A percentile compares a stretch with the other conserved stretches of the same genome.
phyloP scores from a whole-genome alignment of 139 green algal genomes.

The Picochlorum sp. region DNA sequence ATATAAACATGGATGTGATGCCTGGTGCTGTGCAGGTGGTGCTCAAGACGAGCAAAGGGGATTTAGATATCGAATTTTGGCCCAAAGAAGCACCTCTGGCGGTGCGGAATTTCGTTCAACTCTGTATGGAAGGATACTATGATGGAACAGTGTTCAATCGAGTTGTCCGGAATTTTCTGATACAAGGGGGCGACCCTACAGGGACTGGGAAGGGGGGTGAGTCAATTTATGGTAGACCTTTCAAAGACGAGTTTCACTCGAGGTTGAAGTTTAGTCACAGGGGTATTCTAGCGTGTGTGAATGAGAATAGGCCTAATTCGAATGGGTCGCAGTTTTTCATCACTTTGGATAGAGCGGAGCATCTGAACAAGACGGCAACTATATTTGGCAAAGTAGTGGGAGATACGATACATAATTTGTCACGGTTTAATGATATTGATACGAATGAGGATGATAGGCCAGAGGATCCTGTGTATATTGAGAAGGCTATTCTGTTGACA shows the following conservation, averaged over 20 bases:
- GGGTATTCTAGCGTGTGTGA: slow-evolving; percentile 89
- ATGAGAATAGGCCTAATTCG: slow-evolving; percentile 70
- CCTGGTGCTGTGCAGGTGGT: slow-evolving; percentile 54
- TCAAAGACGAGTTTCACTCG: slow-evolving; percentile 87
- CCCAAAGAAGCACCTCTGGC: slow-evolving; percentile 88
- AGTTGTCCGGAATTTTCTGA: slow-evolving; percentile 76
- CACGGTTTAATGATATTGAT: slow-evolving; percentile 76
- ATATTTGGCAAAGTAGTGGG: slow-evolving; percentile 82
- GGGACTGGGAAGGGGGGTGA: slow-evolving; percentile 53
- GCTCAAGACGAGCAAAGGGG: slow-evolving; percentile 75
- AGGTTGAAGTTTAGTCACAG: slow-evolving; percentile 82
- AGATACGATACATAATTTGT: slow-evolving; percentile 91
- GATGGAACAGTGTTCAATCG: slow-evolving; percentile 83
- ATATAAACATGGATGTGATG: too few species aligned
- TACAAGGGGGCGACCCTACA: slow-evolving; percentile 71
- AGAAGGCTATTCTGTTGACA: slow-evolving; percentile 70
- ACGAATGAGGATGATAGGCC: slow-evolving; percentile 54
- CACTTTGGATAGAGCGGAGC: slow-evolving; percentile 55
- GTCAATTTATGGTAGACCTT: slow-evolving; percentile 42
- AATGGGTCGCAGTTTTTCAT: slow-evolving; percentile 89
- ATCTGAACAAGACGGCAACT: slow-evolving; percentile 82
- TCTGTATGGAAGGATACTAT: slow-evolving; percentile 93
- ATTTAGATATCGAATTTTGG: slow-evolving; percentile 96
- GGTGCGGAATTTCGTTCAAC: slow-evolving; percentile 91
- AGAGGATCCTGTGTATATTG: slow-evolving; percentile 55